Base-by-base conservation (phyloP, 225 moss, liverwort and hornwort species). In the Physcomitrellopsis africana region DNA sequence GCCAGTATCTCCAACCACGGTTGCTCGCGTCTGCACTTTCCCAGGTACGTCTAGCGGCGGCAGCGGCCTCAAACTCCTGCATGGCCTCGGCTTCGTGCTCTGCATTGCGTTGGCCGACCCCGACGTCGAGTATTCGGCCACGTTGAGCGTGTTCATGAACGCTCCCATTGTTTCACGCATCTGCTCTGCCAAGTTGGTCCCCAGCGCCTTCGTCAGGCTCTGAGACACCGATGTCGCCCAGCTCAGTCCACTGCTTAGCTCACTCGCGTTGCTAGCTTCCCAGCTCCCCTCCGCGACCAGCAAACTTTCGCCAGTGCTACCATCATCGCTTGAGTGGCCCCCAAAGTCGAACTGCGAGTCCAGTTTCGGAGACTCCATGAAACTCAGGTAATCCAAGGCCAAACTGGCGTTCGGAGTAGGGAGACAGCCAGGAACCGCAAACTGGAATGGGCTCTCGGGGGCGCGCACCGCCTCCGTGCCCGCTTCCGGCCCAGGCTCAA, bases 341-440 rank as follows among this genome's bases (percentile, higher is more conserved):
- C 24, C 43, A 11, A 65, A 10, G 41, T 3, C 45, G 23, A 14
- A 24, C 0, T 37, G 32, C 32, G 32, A 37, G 32, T 37, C 32
- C 32, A 37, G 3, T 7, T 37, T 7, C 32, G 32, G 32, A 37
- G 32, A 37, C 32, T 37, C 32, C 32, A 37, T 37, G 2, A 37
- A 37, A 37, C 32, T 41, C 15, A 57, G 46, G 10, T 67, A 75
- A 3, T 75, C 41, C n/a, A 10, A 63, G 7, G 13, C 41, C 0
- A 52, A 3, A 7, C 44, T 23, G 14, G 37, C 10, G 3, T 19
- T 73, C 3, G 84, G 84, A 1, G 80, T 80, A 0, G 80, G 84
- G 3, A 84, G 80, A 19, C 46, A 41, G 26, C 80, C 80, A 15
- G 84, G 84, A 19, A 84, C 84, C 0, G 65, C 80, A 20, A 84